Base-by-base conservation (phyloP, 306 rosid species). In the Geum urbanum region DNA sequence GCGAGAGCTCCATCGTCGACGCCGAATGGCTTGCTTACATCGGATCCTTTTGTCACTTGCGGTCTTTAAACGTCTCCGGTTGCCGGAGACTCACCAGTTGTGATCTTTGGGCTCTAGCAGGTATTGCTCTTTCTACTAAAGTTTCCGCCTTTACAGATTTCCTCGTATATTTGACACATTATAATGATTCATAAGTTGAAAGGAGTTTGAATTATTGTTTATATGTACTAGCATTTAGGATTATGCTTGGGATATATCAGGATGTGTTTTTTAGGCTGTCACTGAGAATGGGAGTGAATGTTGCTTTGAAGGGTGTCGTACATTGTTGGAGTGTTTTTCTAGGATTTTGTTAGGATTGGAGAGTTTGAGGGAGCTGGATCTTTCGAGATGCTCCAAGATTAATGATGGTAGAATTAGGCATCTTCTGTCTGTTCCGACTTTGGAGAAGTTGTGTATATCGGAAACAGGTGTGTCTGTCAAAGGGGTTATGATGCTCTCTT, bases 11-110 rank as follows among this genome's bases (percentile, higher is more conserved):
- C 73, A 72, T 79, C 2, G 89, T 94, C 12, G 92, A 94, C 54
- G 89, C 89, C 0, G 96, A 94, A 71, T 94, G 98, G 98, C 84
- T 94, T 86, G 98, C 98, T 1, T 94, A 94, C 75, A 76, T 94
- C 46, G 98, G 98, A 80, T 90, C 89, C 3, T 94, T 81, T 81
- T 85, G 78, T 12, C 72, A 80, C 73, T 68, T 94, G 83, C 80
- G 83, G 1, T 76, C 74, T 15, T 78, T 92, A 76, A 88, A 84
- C 40, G 50, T 82, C 74, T 79, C 96, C 1, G 91, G 82, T 60
- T 94, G 95, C 72, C 86, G 72, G 75, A 84, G 80, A 76, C 72
- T 92, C 69, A 82, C 84, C 5, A 74, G 83, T 80, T 82, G 89
- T 43, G 91, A 90, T 66, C 72, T 92, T 63, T 92, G 98, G 98